Base-by-base conservation (phyloP, 148 eudicot species). In the Vaccinium corymbosum region DNA sequence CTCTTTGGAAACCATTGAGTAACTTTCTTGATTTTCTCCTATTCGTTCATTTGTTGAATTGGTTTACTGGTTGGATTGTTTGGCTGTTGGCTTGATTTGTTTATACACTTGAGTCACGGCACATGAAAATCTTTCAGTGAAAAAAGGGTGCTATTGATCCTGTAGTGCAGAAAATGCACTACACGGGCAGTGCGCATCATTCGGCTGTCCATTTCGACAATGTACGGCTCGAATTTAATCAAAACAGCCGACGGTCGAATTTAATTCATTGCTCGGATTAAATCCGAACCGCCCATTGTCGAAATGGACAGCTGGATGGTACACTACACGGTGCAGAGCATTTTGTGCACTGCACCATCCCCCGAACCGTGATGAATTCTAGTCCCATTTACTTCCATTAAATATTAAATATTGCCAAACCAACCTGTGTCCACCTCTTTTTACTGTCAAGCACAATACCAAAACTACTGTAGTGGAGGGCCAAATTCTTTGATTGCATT, bases 11-110 rank as follows among this genome's bases (percentile, higher is more conserved):
- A n/a, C 17, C 42, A 22, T 50, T 51, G 49, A 78, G 14, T 6
- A 14, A 27, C 22, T 55, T 55, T 8, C 49, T 22, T 27, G 73
- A 68, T 29, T 55, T 27, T 79, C 81, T 55, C 49, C 68, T 79
- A 2, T 79, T 38, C 6, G 56, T 78, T 78, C 61, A 78, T 78
- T 77, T 78, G 46, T 78, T 52, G 35, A 7, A 77, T 78, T 78
- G 6, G 59, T 5, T 77, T 15, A 51, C 20, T 13, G 42, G 38
- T 78, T 50, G 42, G 20, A 13, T 51, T 22, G 56, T 50, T 19
- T 22, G 79, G 32, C 32, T 17, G 13, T 49, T 22, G 27, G 42
- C 42, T 78, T 51, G 10, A 78, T 52, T 78, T 78, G 42, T 48
- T 22, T 76, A 50, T 56, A 48, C n/a, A 76, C 56, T 68, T 3